Conservation (phyloP, 352 stramenopile species). For the Phytophthora hibernalis region DNA sequence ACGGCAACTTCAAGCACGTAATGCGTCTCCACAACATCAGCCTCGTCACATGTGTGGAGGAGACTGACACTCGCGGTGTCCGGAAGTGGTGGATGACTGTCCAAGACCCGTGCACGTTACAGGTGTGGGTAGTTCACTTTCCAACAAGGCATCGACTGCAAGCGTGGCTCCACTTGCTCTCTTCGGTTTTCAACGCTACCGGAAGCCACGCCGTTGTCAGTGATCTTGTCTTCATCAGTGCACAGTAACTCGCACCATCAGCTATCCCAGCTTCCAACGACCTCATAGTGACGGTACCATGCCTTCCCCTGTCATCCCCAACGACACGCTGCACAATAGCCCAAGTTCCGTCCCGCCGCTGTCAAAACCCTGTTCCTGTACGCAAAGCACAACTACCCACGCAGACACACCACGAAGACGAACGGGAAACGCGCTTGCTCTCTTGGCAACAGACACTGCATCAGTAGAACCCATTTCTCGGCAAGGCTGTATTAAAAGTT, state of each 20-base stretch:
- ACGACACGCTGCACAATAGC: neutral
- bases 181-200: slow-evolving; percentile 44
- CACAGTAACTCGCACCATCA: slow-evolving; percentile 2
- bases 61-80: slow-evolving; percentile 33
- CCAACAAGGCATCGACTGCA: slow-evolving; percentile 44
- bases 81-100: slow-evolving; percentile 75
- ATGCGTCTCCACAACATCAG: slow-evolving; percentile 68
- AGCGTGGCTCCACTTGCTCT: slow-evolving; percentile 54
- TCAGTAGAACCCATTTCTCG: slow-evolving; percentile 81
- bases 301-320: slow-evolving; percentile 3
- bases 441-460: slow-evolving; percentile 45
- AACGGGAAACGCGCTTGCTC: slow-evolving; percentile 41
- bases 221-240: slow-evolving; percentile 42
- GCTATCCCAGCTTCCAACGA: neutral
- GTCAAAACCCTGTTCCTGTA: slow-evolving; percentile 31
- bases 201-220: slow-evolving; percentile 45
- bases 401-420: slow-evolving; percentile 18
- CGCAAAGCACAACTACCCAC: slow-evolving; percentile 29
- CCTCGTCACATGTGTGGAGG: slow-evolving; percentile 65
- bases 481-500: slow-evolving; percentile 82
- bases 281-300: neutral
- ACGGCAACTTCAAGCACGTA: slow-evolving; percentile 55
- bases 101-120: slow-evolving; percentile 55
- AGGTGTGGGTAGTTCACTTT: slow-evolving; percentile 77
- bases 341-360: neutral